These are phyloP conservation scores for Aspergillus quadricinctus DNA, from an alignment of 2,329 filamentous ascomycete genomes.

Conservation along the genomic window DNA sequence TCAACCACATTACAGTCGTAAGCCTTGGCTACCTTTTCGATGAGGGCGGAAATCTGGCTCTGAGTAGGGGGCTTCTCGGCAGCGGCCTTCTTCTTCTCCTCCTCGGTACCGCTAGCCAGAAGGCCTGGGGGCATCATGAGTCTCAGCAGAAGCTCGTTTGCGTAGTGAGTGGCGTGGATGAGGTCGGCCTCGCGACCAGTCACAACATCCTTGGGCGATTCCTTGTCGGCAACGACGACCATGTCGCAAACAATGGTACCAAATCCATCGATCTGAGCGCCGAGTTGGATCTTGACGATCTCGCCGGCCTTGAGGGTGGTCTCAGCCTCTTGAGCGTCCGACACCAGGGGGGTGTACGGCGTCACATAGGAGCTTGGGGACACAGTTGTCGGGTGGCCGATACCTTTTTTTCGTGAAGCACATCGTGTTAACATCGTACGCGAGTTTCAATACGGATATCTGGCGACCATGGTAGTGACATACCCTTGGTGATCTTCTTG, in stretches of 20 bases:
- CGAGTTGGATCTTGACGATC: slow-evolving; percentile 95
- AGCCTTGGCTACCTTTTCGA: slow-evolving; percentile 86
- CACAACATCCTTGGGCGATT: slow-evolving; percentile 60
- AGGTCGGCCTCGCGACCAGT: slow-evolving; percentile 80
- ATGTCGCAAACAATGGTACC: slow-evolving; percentile 95
- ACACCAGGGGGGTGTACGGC: slow-evolving; percentile 86
- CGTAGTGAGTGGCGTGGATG: slow-evolving; percentile 85
- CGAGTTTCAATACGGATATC: slow-evolving; percentile 1
- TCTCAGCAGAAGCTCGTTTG: slow-evolving; percentile 89
- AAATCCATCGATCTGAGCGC: slow-evolving; percentile 96
- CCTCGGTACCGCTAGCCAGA: slow-evolving; percentile 75
- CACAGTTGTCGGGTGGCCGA: slow-evolving; percentile 90
- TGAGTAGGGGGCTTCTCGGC: slow-evolving; percentile 79
- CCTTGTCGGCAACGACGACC: slow-evolving; percentile 64
- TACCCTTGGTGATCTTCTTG: slow-evolving; percentile 93
- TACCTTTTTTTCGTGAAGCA: slow-evolving; percentile 51
- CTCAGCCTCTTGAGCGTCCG: slow-evolving; percentile 80
- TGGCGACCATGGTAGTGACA: slow-evolving; percentile 22
- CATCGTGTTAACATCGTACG: slow-evolving; percentile 18
- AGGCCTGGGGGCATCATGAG: slow-evolving; percentile 89
- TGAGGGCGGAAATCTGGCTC: slow-evolving; percentile 75
- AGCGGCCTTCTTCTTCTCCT: slow-evolving; percentile 91
- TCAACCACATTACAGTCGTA: slow-evolving; percentile 93
- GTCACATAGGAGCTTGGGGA: slow-evolving; percentile 93
- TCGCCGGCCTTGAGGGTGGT: slow-evolving; percentile 78